These are phyloP conservation scores for Leccinum rimulosum DNA, from an alignment of 768 basidiomycete species.

Conservation along the genomic window DNA sequence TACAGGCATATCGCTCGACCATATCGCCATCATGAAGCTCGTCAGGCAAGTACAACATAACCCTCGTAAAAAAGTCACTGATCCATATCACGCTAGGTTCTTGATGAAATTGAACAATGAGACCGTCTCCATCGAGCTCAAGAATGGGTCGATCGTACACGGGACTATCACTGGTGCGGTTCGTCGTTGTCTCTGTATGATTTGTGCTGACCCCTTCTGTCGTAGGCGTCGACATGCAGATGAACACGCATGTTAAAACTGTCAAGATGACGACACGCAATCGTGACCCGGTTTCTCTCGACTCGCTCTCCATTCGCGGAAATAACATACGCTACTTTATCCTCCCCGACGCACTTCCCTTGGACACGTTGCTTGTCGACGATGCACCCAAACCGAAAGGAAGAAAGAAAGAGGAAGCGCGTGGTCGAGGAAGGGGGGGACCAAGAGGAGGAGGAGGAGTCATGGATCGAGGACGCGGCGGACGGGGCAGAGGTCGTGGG, in stretches of 20 bases:
- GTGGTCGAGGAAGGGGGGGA: constrained; percentile 46
- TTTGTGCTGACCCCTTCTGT: constrained; percentile 1
- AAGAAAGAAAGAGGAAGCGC: constrained; percentile 80
- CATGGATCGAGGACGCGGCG: constrained; percentile 51
- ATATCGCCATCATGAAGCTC: constrained; percentile 66
- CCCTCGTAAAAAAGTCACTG: constrained; percentile 16
- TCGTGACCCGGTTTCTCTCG: constrained; percentile 82
- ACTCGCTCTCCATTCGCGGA: constrained; percentile 90
- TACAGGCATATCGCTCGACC: constrained; percentile 22
- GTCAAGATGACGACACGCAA: constrained; percentile 95
- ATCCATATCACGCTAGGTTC: constrained; percentile 54
- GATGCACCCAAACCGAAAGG: constrained; percentile 96
- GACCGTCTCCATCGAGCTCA: constrained; percentile 96
- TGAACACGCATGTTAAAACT: constrained; percentile 98
- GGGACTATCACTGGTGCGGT: constrained; percentile 94
- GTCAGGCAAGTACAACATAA: constrained; percentile 52
- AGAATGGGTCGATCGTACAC: constrained; percentile 93
- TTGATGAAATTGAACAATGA: constrained; percentile 99
- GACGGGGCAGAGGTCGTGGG: constrained; percentile 55
- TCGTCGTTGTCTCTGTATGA: background rate
- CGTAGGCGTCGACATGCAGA: constrained; percentile 96
- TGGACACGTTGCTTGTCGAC: constrained; percentile 96
- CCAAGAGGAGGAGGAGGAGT: constrained; percentile 44
- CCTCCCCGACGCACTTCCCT: constrained; percentile 93
- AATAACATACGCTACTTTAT: constrained; percentile 97